These are phyloP conservation scores for Endotrypanum monterogeii DNA, from an alignment of 208 protist species.

Conservation along the genomic window DNA sequence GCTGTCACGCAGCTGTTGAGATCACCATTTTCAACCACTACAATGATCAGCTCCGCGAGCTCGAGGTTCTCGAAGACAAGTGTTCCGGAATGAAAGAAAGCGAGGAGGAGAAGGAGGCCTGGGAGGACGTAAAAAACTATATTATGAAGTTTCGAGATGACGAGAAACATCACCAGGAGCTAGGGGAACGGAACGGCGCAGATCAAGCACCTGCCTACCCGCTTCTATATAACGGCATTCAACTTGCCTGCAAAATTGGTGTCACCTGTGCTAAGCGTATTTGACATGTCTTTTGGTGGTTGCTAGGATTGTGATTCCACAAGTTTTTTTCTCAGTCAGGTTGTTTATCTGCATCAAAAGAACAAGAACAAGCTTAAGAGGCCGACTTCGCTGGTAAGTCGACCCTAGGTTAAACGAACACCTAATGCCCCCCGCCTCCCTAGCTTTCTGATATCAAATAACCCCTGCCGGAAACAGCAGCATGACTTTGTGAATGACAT, in stretches of 20 bases:
- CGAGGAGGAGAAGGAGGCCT: conserved; percentile 44
- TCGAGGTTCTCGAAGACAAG: conserved; percentile 53
- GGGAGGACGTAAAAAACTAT: conserved; percentile 70
- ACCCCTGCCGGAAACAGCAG: not conserved
- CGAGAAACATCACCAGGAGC: conserved; percentile 84
- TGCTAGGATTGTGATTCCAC: not conserved
- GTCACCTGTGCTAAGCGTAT: conserved; percentile 70
- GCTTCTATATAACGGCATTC: conserved; percentile 83
- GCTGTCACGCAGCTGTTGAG: conserved; percentile 87
- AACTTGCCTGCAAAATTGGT: conserved; percentile 71
- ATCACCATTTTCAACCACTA: conserved; percentile 86
- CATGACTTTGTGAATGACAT: not conserved
- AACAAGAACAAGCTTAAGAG: not conserved
- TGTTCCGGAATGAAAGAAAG: conserved; percentile 24
- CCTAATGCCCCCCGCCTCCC: not conserved
- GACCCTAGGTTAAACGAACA: not conserved
- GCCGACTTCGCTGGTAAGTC: not conserved
- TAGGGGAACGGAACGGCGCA: conserved; percentile 81
- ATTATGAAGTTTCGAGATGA: conserved; percentile 85
- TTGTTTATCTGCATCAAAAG: not conserved
- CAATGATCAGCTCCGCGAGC: conserved; percentile 88
- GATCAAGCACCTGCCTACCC: conserved; percentile 68
- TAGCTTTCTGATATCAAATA: not conserved
- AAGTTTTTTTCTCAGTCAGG: not conserved
- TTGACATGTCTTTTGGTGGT: conserved; percentile 16